Base-by-base conservation (phyloP, 768 basidiomycete species). In the Terana coerulea region DNA sequence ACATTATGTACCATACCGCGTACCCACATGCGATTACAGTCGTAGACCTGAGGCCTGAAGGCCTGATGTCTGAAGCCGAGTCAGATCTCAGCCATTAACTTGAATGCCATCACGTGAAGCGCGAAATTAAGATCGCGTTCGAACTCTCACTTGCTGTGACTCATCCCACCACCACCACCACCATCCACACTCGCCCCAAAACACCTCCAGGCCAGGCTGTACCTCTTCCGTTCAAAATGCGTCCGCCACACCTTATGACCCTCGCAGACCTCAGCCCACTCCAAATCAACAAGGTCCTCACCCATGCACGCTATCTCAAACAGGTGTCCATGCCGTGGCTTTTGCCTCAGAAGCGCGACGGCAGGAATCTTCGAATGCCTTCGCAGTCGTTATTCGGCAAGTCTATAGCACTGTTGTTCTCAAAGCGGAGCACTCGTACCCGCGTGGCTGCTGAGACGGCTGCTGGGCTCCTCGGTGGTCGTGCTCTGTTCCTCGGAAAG, bases 381-480 rank as follows among this genome's bases (percentile, higher is more conserved):
- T 79, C 86, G 0, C 88, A 86, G 66, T 85, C 86, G 2, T 75
- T 92, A 3, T 84, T 83, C 63, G 83, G 80, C 64, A 93, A 95
- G 68, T 83, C 89, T 0, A 78, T 98, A 54, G 95, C 95, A 0
- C 71, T 98, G 49, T 67, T 98, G 33, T 98, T 99, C 69, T 86
- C 85, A 1, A 99, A 99, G 65, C 83, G 95, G 31, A 91, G 88
- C 62, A 98, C 95, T 0, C 81, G 95, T 37, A 99, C 97, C 0
- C 81, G 97, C 11, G 68, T 98, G 6, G 79, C 92, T 2, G 86
- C 88, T 7, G 95, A 99, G 72, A 95, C 92, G 0, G 81, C 90
- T 22, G 70, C 88, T 0, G 63, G 75, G 1, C 68, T 92, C 11
- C 79, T 99, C 0, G 95, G 95, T 17, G 97, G 94, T 4, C 82